Evolutionary conservation across 805 yeast genomes (phyloP).

Genomic region (Citeromyces nyonsensis): DNA sequence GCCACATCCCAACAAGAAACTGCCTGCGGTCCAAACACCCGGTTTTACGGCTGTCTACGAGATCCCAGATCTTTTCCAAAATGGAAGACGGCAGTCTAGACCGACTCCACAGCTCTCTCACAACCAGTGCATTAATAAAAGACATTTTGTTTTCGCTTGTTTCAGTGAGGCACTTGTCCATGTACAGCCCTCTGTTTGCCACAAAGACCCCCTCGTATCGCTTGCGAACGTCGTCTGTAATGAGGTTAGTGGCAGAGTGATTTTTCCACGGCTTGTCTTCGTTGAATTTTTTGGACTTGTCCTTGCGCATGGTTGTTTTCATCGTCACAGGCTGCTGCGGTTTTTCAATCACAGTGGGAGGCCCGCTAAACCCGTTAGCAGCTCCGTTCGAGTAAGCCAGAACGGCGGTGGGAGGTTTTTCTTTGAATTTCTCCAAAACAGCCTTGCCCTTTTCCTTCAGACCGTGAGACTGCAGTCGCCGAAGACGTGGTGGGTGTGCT

Average conservation of each 20-base stretch:
- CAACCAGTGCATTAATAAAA: conserved; percentile 49
- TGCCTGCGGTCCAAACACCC: conserved; percentile 70
- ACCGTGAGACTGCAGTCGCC: too few relatives aligned
- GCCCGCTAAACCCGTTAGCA: background rate
- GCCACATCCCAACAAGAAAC: conserved; percentile 95
- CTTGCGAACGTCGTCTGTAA: conserved; percentile 54
- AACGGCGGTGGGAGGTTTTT: too few relatives aligned
- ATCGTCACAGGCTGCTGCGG: conserved; percentile 20
- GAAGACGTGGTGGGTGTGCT: conserved; percentile 1
- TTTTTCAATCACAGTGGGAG: too few relatives aligned
- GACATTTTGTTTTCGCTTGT: too few relatives aligned
- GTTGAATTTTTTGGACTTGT: conserved; percentile 36
- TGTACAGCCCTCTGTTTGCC: conserved; percentile 59
- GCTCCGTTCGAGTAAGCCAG: background rate
- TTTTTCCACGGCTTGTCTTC: conserved; percentile 92
- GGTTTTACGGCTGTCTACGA: conserved; percentile 52
- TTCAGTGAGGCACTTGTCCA: too few relatives aligned
- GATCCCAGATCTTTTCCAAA: conserved; percentile 47
- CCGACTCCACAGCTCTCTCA: conserved; percentile 66
- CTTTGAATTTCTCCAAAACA: too few relatives aligned
- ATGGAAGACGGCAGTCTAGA: conserved; percentile 55
- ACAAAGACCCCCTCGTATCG: conserved; percentile 93
- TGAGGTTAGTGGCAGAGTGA: conserved; percentile 40
- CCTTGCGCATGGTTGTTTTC: conserved; percentile 35
- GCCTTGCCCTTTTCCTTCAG: too few relatives aligned